A percentile compares a stretch with the other conserved stretches of the same genome.
These are phyloP conservation scores for Cladosporium sp. DNA, from an alignment of 2,329 filamentous ascomycete genomes.

Conservation along the genomic window DNA sequence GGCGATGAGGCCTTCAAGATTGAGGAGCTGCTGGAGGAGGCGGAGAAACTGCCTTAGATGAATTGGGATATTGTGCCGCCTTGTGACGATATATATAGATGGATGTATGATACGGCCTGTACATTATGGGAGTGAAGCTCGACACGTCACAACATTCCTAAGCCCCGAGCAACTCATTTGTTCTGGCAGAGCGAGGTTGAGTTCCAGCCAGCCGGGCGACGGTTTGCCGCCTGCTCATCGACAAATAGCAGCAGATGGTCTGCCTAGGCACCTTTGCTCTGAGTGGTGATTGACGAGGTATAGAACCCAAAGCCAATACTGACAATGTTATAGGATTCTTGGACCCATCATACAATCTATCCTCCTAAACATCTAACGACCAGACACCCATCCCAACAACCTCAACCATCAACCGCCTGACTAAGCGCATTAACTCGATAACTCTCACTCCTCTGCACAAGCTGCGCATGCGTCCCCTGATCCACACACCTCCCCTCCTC, in stretches of 20 bases:
- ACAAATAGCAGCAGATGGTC: background rate
- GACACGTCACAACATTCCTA: background rate
- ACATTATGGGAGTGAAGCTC: background rate
- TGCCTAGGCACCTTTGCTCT: background rate
- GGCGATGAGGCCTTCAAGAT: constrained; percentile 81
- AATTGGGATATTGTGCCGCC: background rate
- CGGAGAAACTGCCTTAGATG: constrained; percentile 65
- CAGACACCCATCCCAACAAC: background rate
- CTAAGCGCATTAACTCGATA: constrained; percentile 13
- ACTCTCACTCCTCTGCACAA: constrained; percentile 41
- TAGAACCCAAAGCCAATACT: background rate
- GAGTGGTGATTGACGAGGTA: background rate
- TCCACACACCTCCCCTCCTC: constrained; percentile 52
- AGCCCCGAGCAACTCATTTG: background rate
- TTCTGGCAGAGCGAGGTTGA: background rate
- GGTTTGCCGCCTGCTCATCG: background rate
- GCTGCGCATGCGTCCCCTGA: constrained; percentile 50
- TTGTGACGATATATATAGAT: constrained; percentile 4
- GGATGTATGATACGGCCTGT: constrained; percentile 17
- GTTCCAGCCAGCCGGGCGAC: background rate
- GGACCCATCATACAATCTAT: background rate
- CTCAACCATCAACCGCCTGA: constrained; percentile 5
- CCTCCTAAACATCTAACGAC: too few relatives aligned
- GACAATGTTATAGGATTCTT: background rate
- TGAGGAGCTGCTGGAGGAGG: constrained; percentile 82